These are phyloP conservation scores for Smittium mucronatum DNA, from an alignment of 371 early-diverging fungal genomes.

Conservation along the genomic window DNA sequence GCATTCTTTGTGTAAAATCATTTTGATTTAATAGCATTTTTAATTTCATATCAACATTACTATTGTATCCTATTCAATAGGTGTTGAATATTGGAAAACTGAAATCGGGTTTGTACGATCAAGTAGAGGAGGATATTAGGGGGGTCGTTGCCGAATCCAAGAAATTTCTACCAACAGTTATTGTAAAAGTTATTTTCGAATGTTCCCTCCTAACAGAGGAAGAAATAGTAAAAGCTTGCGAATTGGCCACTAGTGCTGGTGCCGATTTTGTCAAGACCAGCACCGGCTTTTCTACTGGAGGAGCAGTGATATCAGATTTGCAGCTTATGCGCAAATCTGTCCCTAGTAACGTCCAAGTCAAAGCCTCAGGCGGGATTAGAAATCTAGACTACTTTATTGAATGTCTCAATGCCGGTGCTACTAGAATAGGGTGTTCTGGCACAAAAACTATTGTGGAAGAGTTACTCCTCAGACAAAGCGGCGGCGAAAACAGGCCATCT, in stretches of 20 bases:
- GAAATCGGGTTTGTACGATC: constrained; percentile 35
- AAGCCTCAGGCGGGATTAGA: constrained; percentile 53
- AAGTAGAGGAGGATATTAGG: constrained; percentile 39
- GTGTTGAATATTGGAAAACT: constrained; percentile 43
- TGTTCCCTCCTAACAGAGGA: constrained; percentile 44
- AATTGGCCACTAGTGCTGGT: constrained; percentile 38
- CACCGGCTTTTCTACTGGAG: constrained; percentile 47
- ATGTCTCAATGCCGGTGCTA: constrained; percentile 43
- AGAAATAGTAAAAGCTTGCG: constrained; percentile 42
- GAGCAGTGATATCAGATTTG: constrained; percentile 42
- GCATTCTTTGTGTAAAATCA: not conserved
- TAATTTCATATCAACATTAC: not conserved
- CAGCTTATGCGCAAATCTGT: constrained; percentile 41
- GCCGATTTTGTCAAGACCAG: constrained; percentile 55
- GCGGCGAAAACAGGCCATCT: not conserved
- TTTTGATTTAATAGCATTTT: not conserved
- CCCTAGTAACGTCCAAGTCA: constrained; percentile 37
- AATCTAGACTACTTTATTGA: constrained; percentile 43
- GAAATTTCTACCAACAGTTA: constrained; percentile 30
- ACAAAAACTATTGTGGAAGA: constrained; percentile 46
- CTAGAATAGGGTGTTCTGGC: constrained; percentile 47
- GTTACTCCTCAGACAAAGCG: constrained; percentile 28
- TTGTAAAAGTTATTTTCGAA: constrained; percentile 53
- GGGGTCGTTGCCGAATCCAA: constrained; percentile 35
- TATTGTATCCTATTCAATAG: not conserved